Conservation (phyloP, 768 basidiomycete genomes). For the Cyclocybe aegerita region DNA sequence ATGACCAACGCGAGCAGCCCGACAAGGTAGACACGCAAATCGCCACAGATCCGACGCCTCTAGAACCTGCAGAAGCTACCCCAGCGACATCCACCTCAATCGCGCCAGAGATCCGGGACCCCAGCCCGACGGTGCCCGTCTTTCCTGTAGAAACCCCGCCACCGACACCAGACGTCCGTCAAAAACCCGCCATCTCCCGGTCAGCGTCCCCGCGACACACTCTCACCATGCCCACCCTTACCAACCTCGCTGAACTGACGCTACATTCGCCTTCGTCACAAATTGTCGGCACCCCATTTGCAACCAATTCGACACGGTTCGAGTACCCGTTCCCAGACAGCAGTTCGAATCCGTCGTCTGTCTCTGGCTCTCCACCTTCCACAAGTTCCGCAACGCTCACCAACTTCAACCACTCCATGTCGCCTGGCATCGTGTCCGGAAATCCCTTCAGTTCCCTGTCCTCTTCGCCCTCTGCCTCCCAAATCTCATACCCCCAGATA, state of each 20-base stretch:
- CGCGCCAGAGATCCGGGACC: too few relatives aligned
- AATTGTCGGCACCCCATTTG: constrained; percentile 29
- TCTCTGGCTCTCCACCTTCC: constrained; percentile 7
- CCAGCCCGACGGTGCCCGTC: neutral
- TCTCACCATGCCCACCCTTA: constrained; percentile 20
- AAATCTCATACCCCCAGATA: neutral
- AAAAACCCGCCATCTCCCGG: neutral
- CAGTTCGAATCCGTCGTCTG: constrained; percentile 6
- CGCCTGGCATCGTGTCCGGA: neutral
- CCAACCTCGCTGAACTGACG: constrained; percentile 22
- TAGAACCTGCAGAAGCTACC: neutral
- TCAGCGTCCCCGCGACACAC: constrained; percentile 8
- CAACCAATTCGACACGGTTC: constrained; percentile 19
- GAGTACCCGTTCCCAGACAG: constrained; percentile 32
- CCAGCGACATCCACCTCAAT: too few relatives aligned
- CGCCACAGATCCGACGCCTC: neutral
- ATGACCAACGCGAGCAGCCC: neutral
- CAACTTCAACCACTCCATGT: neutral
- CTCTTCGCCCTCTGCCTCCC: neutral
- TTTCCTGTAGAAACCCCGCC: neutral
- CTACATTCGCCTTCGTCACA: constrained; percentile 26
- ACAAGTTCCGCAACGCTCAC: neutral
- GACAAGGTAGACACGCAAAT: neutral
- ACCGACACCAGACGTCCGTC: neutral
- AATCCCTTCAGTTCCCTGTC: neutral